Evolutionary conservation across 75 land plant species (phyloP).

Genomic region (Picea sitchensis): DNA sequence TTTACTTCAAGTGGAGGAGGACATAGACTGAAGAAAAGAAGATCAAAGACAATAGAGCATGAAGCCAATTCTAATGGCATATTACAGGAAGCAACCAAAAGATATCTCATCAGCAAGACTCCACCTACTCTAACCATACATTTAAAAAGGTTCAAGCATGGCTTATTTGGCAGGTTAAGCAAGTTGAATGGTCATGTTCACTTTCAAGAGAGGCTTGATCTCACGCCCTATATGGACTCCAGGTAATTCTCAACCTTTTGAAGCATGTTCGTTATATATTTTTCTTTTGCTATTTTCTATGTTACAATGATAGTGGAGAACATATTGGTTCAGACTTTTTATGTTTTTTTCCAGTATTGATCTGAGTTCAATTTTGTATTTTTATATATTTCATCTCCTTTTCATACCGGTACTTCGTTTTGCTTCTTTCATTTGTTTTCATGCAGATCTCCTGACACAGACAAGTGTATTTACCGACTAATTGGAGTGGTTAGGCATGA

Average conservation of each 20-base stretch:
- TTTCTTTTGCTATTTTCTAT: neutral
- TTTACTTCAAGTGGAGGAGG: neutral
- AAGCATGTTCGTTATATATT: neutral
- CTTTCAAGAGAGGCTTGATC: constrained; percentile 65
- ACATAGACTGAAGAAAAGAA: constrained; percentile 12
- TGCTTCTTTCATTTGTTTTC: no score
- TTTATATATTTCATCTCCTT: no score
- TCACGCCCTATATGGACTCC: constrained; percentile 65
- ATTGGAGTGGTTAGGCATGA: constrained; percentile 84
- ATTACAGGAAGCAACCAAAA: constrained; percentile 77
- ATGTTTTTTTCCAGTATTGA: no score
- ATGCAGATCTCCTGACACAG: constrained; percentile 42
- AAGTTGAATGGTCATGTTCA: constrained; percentile 80
- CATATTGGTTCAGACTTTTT: no score
- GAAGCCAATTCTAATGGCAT: constrained; percentile 29
- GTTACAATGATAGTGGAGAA: no score
- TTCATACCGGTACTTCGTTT: no score
- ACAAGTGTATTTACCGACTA: constrained; percentile 43
- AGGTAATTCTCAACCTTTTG: constrained; percentile 29
- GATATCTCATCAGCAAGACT: constrained; percentile 61
- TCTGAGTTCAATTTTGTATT: no score
- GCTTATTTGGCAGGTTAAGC: constrained; percentile 74
- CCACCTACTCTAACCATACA: constrained; percentile 80
- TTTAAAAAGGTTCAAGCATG: constrained; percentile 86
- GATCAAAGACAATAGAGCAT: constrained; percentile 15